A percentile compares a stretch with the other conserved stretches of the same genome.
Conservation (phyloP, 1,139 yeast species). For the Chernovozyma aurita region DNA sequence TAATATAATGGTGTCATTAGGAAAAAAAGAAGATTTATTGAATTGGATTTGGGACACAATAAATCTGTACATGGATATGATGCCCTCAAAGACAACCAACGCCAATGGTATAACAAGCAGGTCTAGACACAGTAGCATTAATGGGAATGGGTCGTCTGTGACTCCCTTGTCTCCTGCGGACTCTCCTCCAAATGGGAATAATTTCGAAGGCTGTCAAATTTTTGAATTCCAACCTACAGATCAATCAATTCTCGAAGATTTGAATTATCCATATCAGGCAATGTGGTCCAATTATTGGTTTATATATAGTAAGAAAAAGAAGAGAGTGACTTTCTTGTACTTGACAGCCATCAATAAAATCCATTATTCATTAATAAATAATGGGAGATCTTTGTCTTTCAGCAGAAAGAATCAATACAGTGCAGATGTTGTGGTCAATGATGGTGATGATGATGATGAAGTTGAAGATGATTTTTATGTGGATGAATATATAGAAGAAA, state of each 20-base stretch:
- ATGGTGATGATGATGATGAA: constrained; percentile 20
- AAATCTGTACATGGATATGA: constrained; percentile 76
- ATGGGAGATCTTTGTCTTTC: constrained; percentile 15
- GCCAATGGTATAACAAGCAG: constrained; percentile 14
- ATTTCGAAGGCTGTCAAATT: constrained; percentile 46
- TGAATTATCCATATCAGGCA: constrained; percentile 64
- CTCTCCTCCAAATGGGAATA: constrained; percentile 5
- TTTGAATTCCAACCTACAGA: constrained; percentile 79
- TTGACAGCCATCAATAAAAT: constrained; percentile 41
- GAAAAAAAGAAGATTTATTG: constrained; percentile 49
- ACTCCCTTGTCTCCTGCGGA: constrained; percentile 7
- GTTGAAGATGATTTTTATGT: constrained; percentile 18
- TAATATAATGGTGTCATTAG: constrained; percentile 74
- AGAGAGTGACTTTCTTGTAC: constrained; percentile 84
- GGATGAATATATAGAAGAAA: constrained; percentile 15
- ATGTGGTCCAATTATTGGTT: constrained; percentile 94
- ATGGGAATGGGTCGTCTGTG: constrained; percentile 2
- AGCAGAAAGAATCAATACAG: constrained; percentile 9
- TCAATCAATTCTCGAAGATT: constrained; percentile 66
- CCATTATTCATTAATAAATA: constrained; percentile 35
- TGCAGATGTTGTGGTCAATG: constrained; percentile 7
- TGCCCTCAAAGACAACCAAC: constrained; percentile 27
- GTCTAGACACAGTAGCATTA: constrained; percentile 25
- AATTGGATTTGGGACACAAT: constrained; percentile 87
- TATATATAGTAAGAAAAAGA: constrained; percentile 83